These are phyloP conservation scores for Peniophora sp. DNA, from an alignment of 1,284 basidiomycete genomes.

Conservation along the genomic window DNA sequence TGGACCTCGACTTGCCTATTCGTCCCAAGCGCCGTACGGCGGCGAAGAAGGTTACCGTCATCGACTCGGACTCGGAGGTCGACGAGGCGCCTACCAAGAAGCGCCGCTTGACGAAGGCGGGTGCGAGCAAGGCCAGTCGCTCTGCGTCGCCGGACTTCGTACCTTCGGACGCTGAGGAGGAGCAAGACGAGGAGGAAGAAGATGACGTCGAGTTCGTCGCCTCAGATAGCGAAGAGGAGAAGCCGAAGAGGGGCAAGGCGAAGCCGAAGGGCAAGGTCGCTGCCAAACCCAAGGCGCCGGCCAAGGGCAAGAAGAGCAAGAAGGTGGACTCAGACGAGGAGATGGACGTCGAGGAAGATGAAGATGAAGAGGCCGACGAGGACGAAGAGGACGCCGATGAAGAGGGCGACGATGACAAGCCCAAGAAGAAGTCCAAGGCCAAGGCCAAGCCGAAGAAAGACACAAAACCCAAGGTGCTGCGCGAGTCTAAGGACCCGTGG, in stretches of 20 bases:
- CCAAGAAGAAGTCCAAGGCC: slow-evolving; percentile 25
- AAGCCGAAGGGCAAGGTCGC: slow-evolving; percentile 25
- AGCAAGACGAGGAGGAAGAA: slow-evolving; percentile 11
- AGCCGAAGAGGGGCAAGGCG: slow-evolving; percentile 17
- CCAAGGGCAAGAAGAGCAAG: slow-evolving; percentile 8
- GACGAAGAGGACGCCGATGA: slow-evolving; percentile 8
- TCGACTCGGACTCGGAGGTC: slow-evolving; percentile 38
- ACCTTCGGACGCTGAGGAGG: slow-evolving; percentile 7
- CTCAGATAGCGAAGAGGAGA: slow-evolving; percentile 21
- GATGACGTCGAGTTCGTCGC: slow-evolving; percentile 13
- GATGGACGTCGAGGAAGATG: slow-evolving; percentile 39
- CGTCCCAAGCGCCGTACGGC: slow-evolving; percentile 19
- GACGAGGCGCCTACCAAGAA: slow-evolving; percentile 15
- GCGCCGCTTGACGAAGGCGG: slow-evolving; percentile 1
- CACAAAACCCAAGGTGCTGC: slow-evolving; percentile 29
- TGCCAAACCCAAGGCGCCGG: slow-evolving; percentile 13
- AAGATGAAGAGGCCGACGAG: slow-evolving; percentile 9
- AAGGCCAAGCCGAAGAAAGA: slow-evolving; percentile 25
- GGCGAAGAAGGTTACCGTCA: slow-evolving; percentile 30
- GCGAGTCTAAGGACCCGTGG: slow-evolving; percentile 76
- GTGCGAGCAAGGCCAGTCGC: slow-evolving; percentile 2
- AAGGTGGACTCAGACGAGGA: slow-evolving; percentile 22
- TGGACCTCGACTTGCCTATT: slow-evolving; percentile 6
- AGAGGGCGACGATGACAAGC: slow-evolving; percentile 15
- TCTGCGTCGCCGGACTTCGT: slow-evolving; percentile 10